These are phyloP conservation scores for Edaphochlamys debaryana DNA, from an alignment of 139 green algal genomes.

Conservation along the genomic window DNA sequence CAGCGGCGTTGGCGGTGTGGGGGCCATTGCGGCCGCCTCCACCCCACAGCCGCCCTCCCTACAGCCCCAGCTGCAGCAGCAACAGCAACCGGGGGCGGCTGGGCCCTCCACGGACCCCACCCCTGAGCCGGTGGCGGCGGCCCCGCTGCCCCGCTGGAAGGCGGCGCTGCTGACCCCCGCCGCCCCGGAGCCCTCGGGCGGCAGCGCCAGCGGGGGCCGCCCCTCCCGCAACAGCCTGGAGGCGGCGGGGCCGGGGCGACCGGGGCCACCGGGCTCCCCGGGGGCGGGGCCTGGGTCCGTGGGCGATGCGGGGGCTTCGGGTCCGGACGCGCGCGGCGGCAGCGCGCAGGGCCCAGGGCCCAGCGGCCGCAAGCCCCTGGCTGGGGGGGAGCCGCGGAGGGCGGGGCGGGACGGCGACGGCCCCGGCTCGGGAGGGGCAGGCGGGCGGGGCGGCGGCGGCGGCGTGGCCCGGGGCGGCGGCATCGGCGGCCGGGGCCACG, in stretches of 20 bases:
- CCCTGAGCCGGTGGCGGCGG: not conserved
- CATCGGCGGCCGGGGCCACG: constrained; percentile 6
- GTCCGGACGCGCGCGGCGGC: no score
- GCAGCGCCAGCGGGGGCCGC: not conserved
- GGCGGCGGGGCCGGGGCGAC: not conserved
- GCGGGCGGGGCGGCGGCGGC: not conserved
- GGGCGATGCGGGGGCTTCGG: no score
- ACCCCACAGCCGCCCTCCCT: no score
- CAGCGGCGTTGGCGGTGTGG: no score
- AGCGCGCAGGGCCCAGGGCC: no score
- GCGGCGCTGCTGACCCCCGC: not conserved
- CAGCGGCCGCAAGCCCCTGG: no score
- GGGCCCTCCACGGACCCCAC: not conserved
- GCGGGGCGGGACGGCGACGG: not conserved
- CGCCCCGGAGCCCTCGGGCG: not conserved
- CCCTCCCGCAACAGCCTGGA: not conserved
- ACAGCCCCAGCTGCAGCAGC: not conserved
- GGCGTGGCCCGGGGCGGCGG: not conserved
- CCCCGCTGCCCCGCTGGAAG: not conserved
- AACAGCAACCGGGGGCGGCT: not conserved
- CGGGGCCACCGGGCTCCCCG: not conserved
- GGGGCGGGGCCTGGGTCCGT: no score
- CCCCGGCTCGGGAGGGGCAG: not conserved
- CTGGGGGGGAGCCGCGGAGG: not conserved
- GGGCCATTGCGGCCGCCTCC: no score